Evolutionary conservation across 2,329 filamentous ascomycete genomes (phyloP).

Genomic region (Neoascochyta sp.): DNA sequence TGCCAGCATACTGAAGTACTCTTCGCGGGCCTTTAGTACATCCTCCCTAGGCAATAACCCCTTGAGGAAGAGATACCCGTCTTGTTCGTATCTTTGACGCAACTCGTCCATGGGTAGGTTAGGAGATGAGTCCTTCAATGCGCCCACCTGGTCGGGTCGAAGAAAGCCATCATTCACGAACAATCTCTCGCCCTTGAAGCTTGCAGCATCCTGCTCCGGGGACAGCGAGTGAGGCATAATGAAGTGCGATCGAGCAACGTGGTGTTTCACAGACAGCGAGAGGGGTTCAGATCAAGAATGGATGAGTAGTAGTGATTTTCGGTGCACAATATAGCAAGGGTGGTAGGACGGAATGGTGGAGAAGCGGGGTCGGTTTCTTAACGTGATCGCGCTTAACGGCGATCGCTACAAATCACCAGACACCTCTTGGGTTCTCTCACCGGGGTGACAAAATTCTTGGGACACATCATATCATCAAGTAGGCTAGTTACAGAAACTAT

Average conservation of each 20-base stretch:
- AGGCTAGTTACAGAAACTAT: no score
- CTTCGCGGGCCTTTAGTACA: slow-evolving; percentile 50
- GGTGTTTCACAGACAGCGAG: neutral
- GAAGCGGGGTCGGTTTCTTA: no score
- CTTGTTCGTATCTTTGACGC: slow-evolving; percentile 44
- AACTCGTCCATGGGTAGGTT: slow-evolving; percentile 48
- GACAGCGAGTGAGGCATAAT: slow-evolving; percentile 36
- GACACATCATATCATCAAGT: no score
- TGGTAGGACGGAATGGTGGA: no score
- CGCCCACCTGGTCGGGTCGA: slow-evolving; percentile 42
- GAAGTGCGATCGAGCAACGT: neutral
- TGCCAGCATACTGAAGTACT: slow-evolving; percentile 53
- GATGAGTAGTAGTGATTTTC: neutral
- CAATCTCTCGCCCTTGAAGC: slow-evolving; percentile 30
- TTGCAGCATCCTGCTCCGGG: slow-evolving; percentile 18
- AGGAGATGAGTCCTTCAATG: slow-evolving; percentile 44
- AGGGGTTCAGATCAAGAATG: neutral
- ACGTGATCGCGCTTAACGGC: no score
- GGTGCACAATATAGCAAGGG: no score
- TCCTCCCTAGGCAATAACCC: slow-evolving; percentile 52
- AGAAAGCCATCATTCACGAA: slow-evolving; percentile 49
- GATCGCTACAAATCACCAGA: no score
- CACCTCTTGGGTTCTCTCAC: no score
- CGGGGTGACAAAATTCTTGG: no score
- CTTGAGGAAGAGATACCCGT: slow-evolving; percentile 57